These are phyloP conservation scores for Psilocybe cubensis DNA, from an alignment of 768 basidiomycete species.

Conservation along the genomic window DNA sequence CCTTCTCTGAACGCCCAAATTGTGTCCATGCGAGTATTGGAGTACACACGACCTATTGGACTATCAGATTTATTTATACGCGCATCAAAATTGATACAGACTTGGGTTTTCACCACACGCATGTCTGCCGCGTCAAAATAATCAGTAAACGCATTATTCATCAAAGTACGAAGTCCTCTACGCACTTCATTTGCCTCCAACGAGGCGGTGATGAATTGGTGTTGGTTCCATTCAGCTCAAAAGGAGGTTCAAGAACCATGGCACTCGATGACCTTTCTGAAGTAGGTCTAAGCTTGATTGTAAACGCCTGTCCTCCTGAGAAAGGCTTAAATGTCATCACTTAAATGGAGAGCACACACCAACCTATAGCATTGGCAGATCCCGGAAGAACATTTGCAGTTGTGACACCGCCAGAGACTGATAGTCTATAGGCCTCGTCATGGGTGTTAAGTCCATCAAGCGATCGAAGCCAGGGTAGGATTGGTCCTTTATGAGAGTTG, in stretches of 20 bases:
- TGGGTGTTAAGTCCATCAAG: slow-evolving; percentile 79
- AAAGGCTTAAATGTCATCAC: neutral
- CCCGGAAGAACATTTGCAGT: slow-evolving; percentile 76
- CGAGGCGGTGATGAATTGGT: slow-evolving; percentile 43
- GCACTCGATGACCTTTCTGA: slow-evolving; percentile 69
- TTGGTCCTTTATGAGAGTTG: slow-evolving; percentile 52
- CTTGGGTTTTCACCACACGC: slow-evolving; percentile 63
- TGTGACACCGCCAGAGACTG: slow-evolving; percentile 76
- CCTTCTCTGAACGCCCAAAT: slow-evolving; percentile 66
- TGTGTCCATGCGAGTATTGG: slow-evolving; percentile 62
- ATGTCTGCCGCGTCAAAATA: slow-evolving; percentile 33
- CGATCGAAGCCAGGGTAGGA: slow-evolving; percentile 62
- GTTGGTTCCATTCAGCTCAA: slow-evolving; percentile 44
- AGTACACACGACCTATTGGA: slow-evolving; percentile 46
- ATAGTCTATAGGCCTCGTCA: slow-evolving; percentile 65
- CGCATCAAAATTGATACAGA: slow-evolving; percentile 26
- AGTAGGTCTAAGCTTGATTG: slow-evolving; percentile 79
- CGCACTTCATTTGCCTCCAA: slow-evolving; percentile 79
- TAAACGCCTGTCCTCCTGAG: slow-evolving; percentile 80
- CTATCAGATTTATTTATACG: neutral
- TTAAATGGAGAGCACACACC: neutral
- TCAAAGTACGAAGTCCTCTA: neutral
- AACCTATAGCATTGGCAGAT: slow-evolving; percentile 64
- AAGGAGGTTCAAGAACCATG: slow-evolving; percentile 81
- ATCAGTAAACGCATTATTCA: neutral